Conservation (phyloP, 108 stramenopile genomes). For the Mediolabrus comicus region DNA sequence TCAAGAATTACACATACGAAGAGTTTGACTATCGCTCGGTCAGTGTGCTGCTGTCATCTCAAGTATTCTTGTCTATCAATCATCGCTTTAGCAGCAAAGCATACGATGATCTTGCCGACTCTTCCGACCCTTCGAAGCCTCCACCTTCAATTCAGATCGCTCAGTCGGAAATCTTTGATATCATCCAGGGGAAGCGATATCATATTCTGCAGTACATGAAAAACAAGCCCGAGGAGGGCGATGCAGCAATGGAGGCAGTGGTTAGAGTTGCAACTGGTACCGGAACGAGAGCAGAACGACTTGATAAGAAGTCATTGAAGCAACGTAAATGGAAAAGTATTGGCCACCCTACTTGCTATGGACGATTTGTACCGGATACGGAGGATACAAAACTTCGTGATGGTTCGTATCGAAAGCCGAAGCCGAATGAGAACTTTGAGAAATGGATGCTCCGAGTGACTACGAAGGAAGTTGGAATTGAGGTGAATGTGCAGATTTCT, state of each 20-base stretch:
- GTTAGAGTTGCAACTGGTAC: constrained; percentile 94
- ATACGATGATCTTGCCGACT: constrained; percentile 92
- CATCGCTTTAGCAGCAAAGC: constrained; percentile 90
- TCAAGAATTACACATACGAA: constrained; percentile 92
- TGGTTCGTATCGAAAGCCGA: constrained; percentile 81
- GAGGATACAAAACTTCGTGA: constrained; percentile 92
- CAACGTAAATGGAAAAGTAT: constrained; percentile 93
- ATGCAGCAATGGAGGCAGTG: constrained; percentile 95
- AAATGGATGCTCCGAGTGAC: constrained; percentile 97
- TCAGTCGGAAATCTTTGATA: constrained; percentile 94
- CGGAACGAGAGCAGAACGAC: constrained; percentile 69
- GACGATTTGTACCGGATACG: constrained; percentile 96
- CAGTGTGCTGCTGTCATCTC: constrained; percentile 89
- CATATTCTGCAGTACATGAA: constrained; percentile 91
- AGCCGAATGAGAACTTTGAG: constrained; percentile 86
- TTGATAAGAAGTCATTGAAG: constrained; percentile 69
- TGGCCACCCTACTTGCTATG: constrained; percentile 89
- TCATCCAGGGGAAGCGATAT: constrained; percentile 89
- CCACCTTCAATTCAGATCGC: constrained; percentile 93
- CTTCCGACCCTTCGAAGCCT: constrained; percentile 80
- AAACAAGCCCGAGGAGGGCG: constrained; percentile 78
- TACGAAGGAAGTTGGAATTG: constrained; percentile 96
- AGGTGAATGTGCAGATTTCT: constrained; percentile 94
- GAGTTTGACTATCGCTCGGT: constrained; percentile 92
- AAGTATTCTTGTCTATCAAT: constrained; percentile 97